Evolutionary conservation across 2,329 filamentous ascomycete species (phyloP), one percentile per base, ranked within the genome.

Genomic region (Colletotrichum tropicale): DNA sequence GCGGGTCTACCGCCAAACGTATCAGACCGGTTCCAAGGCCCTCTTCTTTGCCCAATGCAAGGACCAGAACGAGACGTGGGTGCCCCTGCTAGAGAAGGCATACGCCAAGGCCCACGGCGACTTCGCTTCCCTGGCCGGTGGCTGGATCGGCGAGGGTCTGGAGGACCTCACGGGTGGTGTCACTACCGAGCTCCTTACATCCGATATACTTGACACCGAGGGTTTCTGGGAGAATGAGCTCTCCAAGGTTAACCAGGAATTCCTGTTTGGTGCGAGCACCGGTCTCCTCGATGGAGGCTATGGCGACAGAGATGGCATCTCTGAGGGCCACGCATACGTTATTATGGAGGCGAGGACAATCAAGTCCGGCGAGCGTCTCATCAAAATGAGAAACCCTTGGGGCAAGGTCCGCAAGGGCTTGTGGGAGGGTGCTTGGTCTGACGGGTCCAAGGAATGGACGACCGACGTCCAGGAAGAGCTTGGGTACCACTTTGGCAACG

Each of bases 61-160:
- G 76, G 91, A 95, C 77, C 91, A 93, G 38, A 95, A 95, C 80
- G 94, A 96, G 83, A 96, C 94, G 0, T 97, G 95, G 95, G 88
- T 96, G 7, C 94, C 94, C 0, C 85, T 97, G 28, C 86, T 96
- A 3, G 94, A 96, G 80, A 96, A 96, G 83, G 95, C 95, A 2
- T 96, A 94, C 81, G 95, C 95, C 24, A 97, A 97, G 83, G 94
- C 94, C 1, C 95, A 97, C 79, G 94, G 94, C 4, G 94, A 96
- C 79, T 96, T 94, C 79, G 91, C 88, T 18, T 91, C 93, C 1
- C 91, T 96, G 48, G 88, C 92, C 38, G 93, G 94, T 28, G 94
- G 94, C 9, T 95, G 92, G 84, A 93, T 93, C 21, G 93, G 90
- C 7, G 90, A 92, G 80, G 90, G 87, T 4, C 79, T 91, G 3